Percentiles rank a stretch among this genome's conserved stretches.
phyloP scores from a whole-genome alignment of 371 early-diverging fungal species.

The Lichtheimia ornata region DNA sequence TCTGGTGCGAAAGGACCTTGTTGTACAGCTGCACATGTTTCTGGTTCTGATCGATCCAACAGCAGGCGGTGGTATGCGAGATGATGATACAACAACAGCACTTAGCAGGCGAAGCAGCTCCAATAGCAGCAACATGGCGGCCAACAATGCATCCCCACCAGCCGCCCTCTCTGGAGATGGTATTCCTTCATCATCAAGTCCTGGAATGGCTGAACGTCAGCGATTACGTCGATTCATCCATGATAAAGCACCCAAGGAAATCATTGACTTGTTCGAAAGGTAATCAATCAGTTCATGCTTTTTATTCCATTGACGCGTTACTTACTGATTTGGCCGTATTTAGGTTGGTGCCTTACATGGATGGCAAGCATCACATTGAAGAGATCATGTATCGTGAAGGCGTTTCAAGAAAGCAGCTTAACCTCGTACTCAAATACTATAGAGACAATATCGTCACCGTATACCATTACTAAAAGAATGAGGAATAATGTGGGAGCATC shows the following conservation, averaged over 20 bases:
- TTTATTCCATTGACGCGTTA: too few species aligned
- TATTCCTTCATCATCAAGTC: conserved; percentile 19
- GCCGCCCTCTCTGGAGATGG: background rate
- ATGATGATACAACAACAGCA: conserved; percentile 1
- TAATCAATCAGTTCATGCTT: conserved; percentile 10
- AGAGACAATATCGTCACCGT: conserved; percentile 56
- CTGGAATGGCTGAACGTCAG: conserved; percentile 31
- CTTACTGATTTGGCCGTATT: background rate
- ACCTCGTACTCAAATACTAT: conserved; percentile 59
- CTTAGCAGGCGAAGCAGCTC: conserved; percentile 10
- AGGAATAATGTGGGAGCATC: too few species aligned
- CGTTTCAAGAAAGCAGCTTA: conserved; percentile 63
- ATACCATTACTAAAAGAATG: conserved; percentile 33
- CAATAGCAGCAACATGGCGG: conserved; percentile 12
- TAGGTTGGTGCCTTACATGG: conserved; percentile 74
- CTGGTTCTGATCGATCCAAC: conserved; percentile 64
- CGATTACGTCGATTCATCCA: conserved; percentile 30
- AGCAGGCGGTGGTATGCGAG: background rate
- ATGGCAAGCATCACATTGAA: conserved; percentile 80
- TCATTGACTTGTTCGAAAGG: conserved; percentile 63
- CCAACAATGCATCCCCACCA: conserved; percentile 2
- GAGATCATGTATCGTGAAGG: conserved; percentile 83
- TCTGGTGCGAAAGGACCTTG: conserved; percentile 75
- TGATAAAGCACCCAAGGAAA: conserved; percentile 56
- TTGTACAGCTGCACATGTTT: conserved; percentile 86